Conservation (phyloP, 1,139 yeast species). For the Saccharomyces hybrid region DNA sequence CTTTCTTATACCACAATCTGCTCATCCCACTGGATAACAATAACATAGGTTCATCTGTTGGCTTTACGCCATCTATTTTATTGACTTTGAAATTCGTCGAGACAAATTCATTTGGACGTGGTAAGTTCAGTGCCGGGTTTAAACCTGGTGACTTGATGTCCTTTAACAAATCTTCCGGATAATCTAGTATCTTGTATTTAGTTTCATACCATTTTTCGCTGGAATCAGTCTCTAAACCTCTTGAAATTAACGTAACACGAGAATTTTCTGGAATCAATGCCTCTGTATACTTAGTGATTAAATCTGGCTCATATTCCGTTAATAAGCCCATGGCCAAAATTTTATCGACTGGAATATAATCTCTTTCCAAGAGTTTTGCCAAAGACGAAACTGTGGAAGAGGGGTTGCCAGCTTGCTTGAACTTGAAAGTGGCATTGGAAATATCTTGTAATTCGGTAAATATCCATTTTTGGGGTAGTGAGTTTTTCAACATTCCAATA, state of each 20-base stretch:
- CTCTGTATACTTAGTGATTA: slow-evolving; percentile 45
- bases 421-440: slow-evolving; percentile 49
- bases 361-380: slow-evolving; percentile 44
- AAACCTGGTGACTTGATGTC: slow-evolving; percentile 33
- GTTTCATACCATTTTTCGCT: slow-evolving; percentile 90
- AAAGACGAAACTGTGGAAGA: slow-evolving; percentile 50
- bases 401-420: slow-evolving; percentile 58
- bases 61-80: slow-evolving; percentile 36
- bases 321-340: slow-evolving; percentile 53
- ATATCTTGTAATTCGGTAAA: slow-evolving; percentile 44
- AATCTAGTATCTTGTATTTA: slow-evolving; percentile 47
- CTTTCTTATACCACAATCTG: slow-evolving; percentile 82
- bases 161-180: slow-evolving; percentile 37
- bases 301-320: slow-evolving; percentile 50
- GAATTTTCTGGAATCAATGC: slow-evolving; percentile 53
- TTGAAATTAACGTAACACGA: slow-evolving; percentile 52
- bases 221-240: slow-evolving; percentile 35
- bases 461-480: slow-evolving; percentile 55
- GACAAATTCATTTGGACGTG: slow-evolving; percentile 66
- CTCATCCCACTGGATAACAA: slow-evolving; percentile 37
- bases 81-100: slow-evolving; percentile 66
- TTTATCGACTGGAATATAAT: slow-evolving; percentile 53
- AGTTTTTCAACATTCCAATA: slow-evolving; percentile 46
- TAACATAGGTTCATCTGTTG: slow-evolving; percentile 43
- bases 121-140: slow-evolving; percentile 48